phyloP scores from a whole-genome alignment of 164 flowering plant genomes.

The Vitis rotundifolia region DNA sequence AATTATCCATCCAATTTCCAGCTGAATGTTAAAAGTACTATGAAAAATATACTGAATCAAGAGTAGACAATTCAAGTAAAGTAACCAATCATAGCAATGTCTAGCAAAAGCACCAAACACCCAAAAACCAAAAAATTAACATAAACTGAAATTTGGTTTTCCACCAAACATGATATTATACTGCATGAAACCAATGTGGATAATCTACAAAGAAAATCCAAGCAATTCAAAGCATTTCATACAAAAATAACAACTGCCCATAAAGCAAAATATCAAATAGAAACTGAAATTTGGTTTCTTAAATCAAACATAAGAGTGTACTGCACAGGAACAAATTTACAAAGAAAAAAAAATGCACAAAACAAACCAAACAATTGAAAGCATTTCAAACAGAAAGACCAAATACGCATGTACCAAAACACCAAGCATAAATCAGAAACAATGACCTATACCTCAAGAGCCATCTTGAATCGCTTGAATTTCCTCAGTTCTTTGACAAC shows the following conservation, averaged over 20 bases:
- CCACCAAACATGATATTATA: too few species aligned
- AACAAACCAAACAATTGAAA: not conserved
- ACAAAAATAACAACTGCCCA: not conserved
- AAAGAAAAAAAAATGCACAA: not conserved
- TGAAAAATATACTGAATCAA: too few species aligned
- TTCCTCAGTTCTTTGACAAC: slow-evolving; percentile 77
- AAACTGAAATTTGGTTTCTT: not conserved
- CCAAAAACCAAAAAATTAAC: too few species aligned
- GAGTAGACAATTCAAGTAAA: too few species aligned
- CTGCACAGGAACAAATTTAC: not conserved
- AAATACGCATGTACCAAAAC: not conserved
- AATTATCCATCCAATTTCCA: too few species aligned
- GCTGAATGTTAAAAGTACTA: too few species aligned
- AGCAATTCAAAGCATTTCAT: not conserved
- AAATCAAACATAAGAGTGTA: too few species aligned
- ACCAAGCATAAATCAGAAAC: not conserved
- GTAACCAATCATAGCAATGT: too few species aligned
- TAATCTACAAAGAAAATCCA: not conserved
- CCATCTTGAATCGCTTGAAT: slow-evolving; percentile 49
- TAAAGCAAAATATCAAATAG: not conserved
- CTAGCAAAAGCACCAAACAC: too few species aligned
- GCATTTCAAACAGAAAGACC: too few species aligned
- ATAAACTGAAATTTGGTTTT: too few species aligned
- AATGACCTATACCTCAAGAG: slow-evolving; percentile 62
- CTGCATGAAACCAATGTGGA: too few species aligned